Evolutionary conservation across 1,139 yeast genomes (phyloP).

Genomic region (Suhomyces bokatorum): DNA sequence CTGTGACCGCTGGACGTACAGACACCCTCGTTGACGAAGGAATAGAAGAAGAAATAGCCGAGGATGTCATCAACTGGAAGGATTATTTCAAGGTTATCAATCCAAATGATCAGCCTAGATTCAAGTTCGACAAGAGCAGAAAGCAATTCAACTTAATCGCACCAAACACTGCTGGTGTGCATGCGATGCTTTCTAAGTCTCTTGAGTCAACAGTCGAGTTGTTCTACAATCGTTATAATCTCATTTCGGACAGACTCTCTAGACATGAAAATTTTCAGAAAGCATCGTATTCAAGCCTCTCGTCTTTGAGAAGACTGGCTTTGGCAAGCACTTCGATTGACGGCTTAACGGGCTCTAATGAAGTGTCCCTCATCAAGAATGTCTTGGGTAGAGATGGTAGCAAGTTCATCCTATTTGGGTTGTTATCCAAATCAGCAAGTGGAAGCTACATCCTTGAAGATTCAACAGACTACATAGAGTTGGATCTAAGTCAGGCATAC

Average conservation of each 20-base stretch:
- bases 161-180: neutral
- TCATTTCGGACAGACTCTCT: constrained; percentile 67
- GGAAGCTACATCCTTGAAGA: constrained; percentile 83
- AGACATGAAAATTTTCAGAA: constrained; percentile 75
- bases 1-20: constrained; percentile 26
- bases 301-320: constrained; percentile 33
- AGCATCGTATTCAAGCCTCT: constrained; percentile 42
- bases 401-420: constrained; percentile 76
- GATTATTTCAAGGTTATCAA: constrained; percentile 70
- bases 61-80: constrained; percentile 55
- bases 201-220: constrained; percentile 28
- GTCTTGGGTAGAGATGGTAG: constrained; percentile 81
- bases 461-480: constrained; percentile 70
- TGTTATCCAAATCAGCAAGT: constrained; percentile 59
- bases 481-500: constrained; percentile 64
- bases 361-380: constrained; percentile 77
- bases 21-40: constrained; percentile 35
- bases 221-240: constrained; percentile 50
- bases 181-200: constrained; percentile 19
- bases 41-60: constrained; percentile 19
- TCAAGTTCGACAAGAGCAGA: constrained; percentile 61
- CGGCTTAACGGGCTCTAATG: constrained; percentile 32
- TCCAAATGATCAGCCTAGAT: constrained; percentile 66
- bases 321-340: constrained; percentile 15
- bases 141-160: constrained; percentile 55